Percentiles rank a stretch among this genome's conserved stretches.
Evolutionary conservation across 2,329 filamentous ascomycete species (phyloP).

Genomic region (Rhexocercosporidium sp.): DNA sequence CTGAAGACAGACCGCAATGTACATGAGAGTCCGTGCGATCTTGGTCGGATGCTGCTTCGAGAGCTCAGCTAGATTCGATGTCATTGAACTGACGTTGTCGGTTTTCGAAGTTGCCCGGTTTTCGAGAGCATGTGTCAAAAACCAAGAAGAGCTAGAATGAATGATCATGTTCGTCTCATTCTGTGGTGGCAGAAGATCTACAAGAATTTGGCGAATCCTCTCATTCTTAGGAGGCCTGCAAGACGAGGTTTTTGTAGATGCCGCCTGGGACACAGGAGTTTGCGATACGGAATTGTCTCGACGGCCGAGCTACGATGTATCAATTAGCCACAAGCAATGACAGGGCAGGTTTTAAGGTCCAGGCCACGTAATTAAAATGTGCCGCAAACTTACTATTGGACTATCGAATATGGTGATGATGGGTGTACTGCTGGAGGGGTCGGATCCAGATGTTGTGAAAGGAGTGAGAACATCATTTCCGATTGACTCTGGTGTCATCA

Average conservation of each 20-base stretch:
- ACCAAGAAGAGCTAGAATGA: slow-evolving; percentile 33
- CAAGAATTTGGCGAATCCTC: slow-evolving; percentile 36
- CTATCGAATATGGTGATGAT: slow-evolving; percentile 40
- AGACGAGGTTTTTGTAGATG: slow-evolving; percentile 21
- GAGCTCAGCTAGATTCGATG: slow-evolving; percentile 34
- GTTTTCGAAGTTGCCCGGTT: slow-evolving; percentile 13
- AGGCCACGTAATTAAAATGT: not conserved
- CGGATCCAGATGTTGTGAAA: slow-evolving; percentile 22
- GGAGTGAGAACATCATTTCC: slow-evolving; percentile 38
- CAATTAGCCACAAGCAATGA: not conserved
- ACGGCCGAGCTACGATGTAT: slow-evolving; percentile 33
- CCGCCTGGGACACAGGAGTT: slow-evolving; percentile 31
- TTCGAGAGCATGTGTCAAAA: slow-evolving; percentile 35
- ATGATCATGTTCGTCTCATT: slow-evolving; percentile 35
- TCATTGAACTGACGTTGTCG: slow-evolving; percentile 7
- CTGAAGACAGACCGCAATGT: slow-evolving; percentile 39
- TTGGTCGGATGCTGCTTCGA: slow-evolving; percentile 33
- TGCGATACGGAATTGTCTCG: slow-evolving; percentile 29
- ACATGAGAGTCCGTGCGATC: slow-evolving; percentile 38
- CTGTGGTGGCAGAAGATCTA: slow-evolving; percentile 40
- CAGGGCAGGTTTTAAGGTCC: not conserved
- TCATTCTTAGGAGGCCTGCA: slow-evolving; percentile 36
- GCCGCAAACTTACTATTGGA: slow-evolving; percentile 31
- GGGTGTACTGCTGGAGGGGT: slow-evolving; percentile 12
- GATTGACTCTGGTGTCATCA: slow-evolving; percentile 38